Conservation (phyloP, 192 early-diverging fungal genomes). For the Spinellus fusiger region DNA sequence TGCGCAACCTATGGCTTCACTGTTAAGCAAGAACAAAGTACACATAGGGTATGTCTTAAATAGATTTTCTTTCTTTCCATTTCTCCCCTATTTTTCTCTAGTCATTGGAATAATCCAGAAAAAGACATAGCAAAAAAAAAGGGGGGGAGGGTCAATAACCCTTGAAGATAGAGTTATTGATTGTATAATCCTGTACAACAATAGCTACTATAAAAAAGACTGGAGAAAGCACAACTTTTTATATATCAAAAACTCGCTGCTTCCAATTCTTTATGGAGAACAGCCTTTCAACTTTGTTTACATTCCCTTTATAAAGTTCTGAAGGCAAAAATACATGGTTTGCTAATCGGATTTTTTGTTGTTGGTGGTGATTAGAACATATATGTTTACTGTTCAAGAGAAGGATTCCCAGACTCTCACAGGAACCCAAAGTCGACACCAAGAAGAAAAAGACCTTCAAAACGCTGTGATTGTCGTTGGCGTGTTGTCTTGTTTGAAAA, state of each 20-base stretch:
- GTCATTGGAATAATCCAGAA: no score
- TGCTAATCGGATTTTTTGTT: background rate
- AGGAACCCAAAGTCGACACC: slow-evolving; percentile 43
- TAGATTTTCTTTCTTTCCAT: background rate
- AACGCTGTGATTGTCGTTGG: slow-evolving; percentile 57
- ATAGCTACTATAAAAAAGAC: no score
- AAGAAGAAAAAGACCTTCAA: slow-evolving; percentile 46
- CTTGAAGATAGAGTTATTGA: background rate
- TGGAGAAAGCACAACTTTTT: background rate
- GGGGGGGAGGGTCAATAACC: background rate
- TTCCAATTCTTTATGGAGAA: background rate
- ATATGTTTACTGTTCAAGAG: slow-evolving; percentile 54
- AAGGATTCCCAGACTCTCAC: slow-evolving; percentile 50
- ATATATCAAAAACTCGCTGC: background rate
- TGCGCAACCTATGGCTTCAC: slow-evolving; percentile 47
- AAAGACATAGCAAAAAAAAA: background rate
- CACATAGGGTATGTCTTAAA: slow-evolving; percentile 40
- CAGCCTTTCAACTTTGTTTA: no score
- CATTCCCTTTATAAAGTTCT: background rate
- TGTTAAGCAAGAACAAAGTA: slow-evolving; percentile 54
- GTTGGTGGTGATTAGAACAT: slow-evolving; percentile 43
- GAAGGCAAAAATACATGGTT: background rate
- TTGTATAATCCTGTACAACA: background rate
- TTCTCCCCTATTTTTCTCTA: no score
- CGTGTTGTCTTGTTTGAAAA: slow-evolving; percentile 51